Conservation (phyloP, 805 yeast species). For the Candida sithepensis region DNA sequence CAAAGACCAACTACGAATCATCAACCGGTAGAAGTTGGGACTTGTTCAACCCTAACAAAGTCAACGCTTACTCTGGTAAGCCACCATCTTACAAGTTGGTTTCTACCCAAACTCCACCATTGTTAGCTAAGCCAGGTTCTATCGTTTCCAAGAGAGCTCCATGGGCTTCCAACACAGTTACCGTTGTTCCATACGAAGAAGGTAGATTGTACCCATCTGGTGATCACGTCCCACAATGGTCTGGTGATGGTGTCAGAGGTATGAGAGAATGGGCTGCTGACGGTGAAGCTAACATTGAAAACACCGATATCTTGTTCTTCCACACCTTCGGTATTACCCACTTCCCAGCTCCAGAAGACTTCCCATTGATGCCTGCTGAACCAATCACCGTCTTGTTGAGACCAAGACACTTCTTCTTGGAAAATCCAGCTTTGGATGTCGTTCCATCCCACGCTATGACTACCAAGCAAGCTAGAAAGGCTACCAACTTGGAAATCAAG, state of each 20-base stretch:
- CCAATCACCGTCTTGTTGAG: slow-evolving; percentile 70
- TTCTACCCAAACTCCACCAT: slow-evolving; percentile 68
- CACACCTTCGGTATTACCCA: slow-evolving; percentile 84
- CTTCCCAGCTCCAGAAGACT: slow-evolving; percentile 86
- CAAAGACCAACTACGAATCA: slow-evolving; percentile 58
- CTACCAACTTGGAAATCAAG: slow-evolving; percentile 36
- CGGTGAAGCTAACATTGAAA: slow-evolving; percentile 52
- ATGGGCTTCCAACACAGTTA: slow-evolving; percentile 66
- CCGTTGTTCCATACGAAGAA: slow-evolving; percentile 70
- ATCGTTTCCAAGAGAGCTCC: slow-evolving; percentile 78
- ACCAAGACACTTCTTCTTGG: slow-evolving; percentile 75
- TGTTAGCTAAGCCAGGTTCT: slow-evolving; percentile 71
- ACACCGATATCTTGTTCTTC: slow-evolving; percentile 71
- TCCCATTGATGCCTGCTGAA: slow-evolving; percentile 88
- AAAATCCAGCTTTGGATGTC: slow-evolving; percentile 75
- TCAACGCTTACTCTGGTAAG: slow-evolving; percentile 67
- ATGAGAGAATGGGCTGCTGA: slow-evolving; percentile 69
- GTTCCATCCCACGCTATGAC: slow-evolving; percentile 58
- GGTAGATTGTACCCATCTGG: slow-evolving; percentile 80
- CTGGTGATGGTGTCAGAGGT: slow-evolving; percentile 64
- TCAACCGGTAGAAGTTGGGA: slow-evolving; percentile 74
- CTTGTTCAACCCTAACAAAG: slow-evolving; percentile 64
- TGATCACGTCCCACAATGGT: slow-evolving; percentile 70
- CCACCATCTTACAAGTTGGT: slow-evolving; percentile 77
- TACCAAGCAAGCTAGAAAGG: slow-evolving; percentile 40